phyloP scores from a whole-genome alignment of 2,329 filamentous ascomycete genomes.

The Pseudogymnoascus sp. region DNA sequence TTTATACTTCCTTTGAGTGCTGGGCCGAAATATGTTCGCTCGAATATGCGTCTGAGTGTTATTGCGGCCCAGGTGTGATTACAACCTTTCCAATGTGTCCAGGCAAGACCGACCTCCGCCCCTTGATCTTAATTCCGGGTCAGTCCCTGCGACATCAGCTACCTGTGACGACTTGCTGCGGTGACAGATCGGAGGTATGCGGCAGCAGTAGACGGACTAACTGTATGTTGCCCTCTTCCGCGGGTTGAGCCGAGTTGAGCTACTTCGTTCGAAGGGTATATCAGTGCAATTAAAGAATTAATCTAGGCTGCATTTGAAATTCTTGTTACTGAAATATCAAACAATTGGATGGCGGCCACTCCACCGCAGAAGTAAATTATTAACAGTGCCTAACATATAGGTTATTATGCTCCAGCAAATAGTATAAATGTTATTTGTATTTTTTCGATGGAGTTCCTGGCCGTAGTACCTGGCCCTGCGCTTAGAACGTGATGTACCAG shows the following conservation, averaged over 20 bases:
- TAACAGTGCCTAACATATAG: too few species aligned
- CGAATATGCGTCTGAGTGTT: constrained; percentile 9
- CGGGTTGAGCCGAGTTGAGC: neutral
- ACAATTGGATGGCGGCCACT: neutral
- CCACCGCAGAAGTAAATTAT: neutral
- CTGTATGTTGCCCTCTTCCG: neutral
- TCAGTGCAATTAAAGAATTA: neutral
- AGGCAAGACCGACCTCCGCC: neutral
- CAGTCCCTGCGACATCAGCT: neutral
- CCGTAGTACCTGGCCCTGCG: neutral
- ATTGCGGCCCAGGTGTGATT: neutral
- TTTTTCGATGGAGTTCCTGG: neutral
- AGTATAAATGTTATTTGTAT: neutral
- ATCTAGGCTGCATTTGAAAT: neutral
- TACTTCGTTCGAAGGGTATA: neutral
- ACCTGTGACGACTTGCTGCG: constrained; percentile 6
- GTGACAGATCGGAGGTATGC: constrained; percentile 9
- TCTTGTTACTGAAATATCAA: neutral
- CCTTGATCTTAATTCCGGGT: neutral
- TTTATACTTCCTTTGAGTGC: neutral
- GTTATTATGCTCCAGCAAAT: neutral
- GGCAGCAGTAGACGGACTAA: constrained; percentile 9
- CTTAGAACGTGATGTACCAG: neutral
- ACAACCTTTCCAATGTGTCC: neutral
- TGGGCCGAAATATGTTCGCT: constrained; percentile 1